Conservation (phyloP, 1,139 yeast genomes). For the Lodderomyces elongisporus region DNA sequence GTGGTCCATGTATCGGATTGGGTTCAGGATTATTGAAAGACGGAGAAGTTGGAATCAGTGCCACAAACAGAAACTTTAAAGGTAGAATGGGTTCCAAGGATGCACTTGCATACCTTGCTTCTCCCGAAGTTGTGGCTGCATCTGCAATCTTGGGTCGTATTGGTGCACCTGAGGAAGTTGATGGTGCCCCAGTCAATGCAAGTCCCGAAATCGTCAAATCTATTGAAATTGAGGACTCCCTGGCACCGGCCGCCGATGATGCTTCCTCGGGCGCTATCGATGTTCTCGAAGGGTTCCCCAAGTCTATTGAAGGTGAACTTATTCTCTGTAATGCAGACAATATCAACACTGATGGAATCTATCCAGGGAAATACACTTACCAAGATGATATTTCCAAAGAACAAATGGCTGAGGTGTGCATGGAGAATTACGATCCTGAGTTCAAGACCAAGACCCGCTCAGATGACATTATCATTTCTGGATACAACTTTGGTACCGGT, state of each 20-base stretch:
- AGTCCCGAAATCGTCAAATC: constrained; percentile 46
- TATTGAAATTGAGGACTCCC: constrained; percentile 31
- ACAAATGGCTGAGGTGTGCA: constrained; percentile 97
- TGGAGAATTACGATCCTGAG: constrained; percentile 95
- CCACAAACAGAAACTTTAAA: constrained; percentile 96
- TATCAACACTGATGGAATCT: constrained; percentile 96
- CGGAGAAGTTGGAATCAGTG: constrained; percentile 97
- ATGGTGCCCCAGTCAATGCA: constrained; percentile 49
- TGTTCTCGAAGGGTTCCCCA: constrained; percentile 87
- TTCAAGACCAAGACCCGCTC: constrained; percentile 75
- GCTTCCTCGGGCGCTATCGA: constrained; percentile 47
- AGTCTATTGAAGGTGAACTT: constrained; percentile 79
- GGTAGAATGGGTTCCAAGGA: constrained; percentile 99
- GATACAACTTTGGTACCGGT: constrained; percentile 96
- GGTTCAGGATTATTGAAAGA: constrained; percentile 91
- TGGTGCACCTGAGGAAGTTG: constrained; percentile 85
- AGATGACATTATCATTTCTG: constrained; percentile 86
- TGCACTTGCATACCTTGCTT: constrained; percentile 91
- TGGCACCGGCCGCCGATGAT: constrained; percentile 18
- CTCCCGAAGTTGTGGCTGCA: constrained; percentile 98
- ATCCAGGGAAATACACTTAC: constrained; percentile 97
- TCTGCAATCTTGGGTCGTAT: constrained; percentile 91
- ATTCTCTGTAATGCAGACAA: constrained; percentile 96
- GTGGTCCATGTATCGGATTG: constrained; percentile 98
- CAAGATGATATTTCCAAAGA: constrained; percentile 94